Evolutionary conservation across 495 filamentous ascomycete genomes (phyloP).

Genomic region (Schizothecium vesticola): DNA sequence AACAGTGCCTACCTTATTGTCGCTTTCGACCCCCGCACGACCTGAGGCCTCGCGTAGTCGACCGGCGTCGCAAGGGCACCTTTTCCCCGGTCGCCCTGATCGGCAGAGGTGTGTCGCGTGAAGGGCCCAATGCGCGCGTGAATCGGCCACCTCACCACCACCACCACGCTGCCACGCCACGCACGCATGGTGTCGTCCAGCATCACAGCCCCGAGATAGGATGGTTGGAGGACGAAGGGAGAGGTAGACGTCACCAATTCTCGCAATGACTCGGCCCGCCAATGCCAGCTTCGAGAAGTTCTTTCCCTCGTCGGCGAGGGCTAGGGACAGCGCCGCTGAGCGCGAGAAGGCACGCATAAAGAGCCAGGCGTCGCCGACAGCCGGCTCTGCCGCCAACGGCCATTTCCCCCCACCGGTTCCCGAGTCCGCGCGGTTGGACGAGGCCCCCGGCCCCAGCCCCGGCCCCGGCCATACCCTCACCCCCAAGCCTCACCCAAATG

Average conservation of each 20-base stretch:
- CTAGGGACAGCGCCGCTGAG: slow-evolving; percentile 52
- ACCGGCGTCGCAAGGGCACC: background rate
- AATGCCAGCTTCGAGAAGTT: slow-evolving; percentile 80
- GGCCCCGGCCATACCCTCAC: slow-evolving; percentile 4
- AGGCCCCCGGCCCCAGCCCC: slow-evolving; percentile 12
- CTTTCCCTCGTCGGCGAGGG: slow-evolving; percentile 77
- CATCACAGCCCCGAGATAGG: slow-evolving; percentile 44
- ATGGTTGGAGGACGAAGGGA: slow-evolving; percentile 48
- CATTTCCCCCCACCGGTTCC: slow-evolving; percentile 15
- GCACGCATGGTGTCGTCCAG: slow-evolving; percentile 40
- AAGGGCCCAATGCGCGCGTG: slow-evolving; percentile 24
- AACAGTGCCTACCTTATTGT: background rate
- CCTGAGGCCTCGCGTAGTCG: background rate
- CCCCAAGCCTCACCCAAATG: slow-evolving; percentile 26
- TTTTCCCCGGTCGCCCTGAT: slow-evolving; percentile 12
- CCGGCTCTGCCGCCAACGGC: slow-evolving; percentile 23
- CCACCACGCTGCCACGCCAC: slow-evolving; percentile 11
- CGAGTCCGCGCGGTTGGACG: slow-evolving; percentile 12
- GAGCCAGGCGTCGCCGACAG: slow-evolving; percentile 31
- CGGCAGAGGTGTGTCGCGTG: slow-evolving; percentile 27
- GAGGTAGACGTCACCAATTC: slow-evolving; percentile 40
- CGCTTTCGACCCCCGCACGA: slow-evolving; percentile 1
- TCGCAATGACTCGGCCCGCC: slow-evolving; percentile 71
- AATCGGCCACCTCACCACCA: slow-evolving; percentile 12
- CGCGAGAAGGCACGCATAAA: slow-evolving; percentile 39